Evolutionary conservation across 179 eudicot genomes (phyloP).

Genomic region (Camellia oleifera): DNA sequence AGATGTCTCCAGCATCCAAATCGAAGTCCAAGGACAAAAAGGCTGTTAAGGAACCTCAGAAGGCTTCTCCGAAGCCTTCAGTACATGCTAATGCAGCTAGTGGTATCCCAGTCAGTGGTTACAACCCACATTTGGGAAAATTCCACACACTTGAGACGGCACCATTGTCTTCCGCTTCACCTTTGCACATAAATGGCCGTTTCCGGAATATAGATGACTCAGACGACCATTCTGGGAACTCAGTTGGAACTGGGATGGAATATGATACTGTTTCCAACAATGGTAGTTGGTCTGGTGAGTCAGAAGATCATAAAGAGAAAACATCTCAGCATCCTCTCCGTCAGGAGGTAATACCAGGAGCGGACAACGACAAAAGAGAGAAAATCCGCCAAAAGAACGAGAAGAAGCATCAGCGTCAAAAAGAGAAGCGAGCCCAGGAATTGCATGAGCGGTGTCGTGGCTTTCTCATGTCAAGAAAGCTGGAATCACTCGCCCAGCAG

Average conservation of each 20-base stretch:
- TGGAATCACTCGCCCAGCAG: slow-evolving; percentile 76
- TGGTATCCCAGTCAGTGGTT: slow-evolving; percentile 63
- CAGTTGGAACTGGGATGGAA: slow-evolving; percentile 52
- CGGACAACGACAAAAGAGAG: slow-evolving; percentile 80
- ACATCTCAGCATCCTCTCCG: slow-evolving; percentile 30
- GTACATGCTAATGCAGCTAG: slow-evolving; percentile 38
- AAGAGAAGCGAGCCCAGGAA: slow-evolving; percentile 86
- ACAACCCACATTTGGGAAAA: slow-evolving; percentile 70
- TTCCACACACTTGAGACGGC: slow-evolving; percentile 64
- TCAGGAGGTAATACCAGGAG: slow-evolving; percentile 58
- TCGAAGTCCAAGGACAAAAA: slow-evolving; percentile 49
- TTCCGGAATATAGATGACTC: slow-evolving; percentile 70
- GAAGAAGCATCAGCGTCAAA: slow-evolving; percentile 88
- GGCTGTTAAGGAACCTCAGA: slow-evolving; percentile 55
- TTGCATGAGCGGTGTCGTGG: slow-evolving; percentile 78
- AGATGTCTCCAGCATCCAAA: slow-evolving; percentile 69
- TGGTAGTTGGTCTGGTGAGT: slow-evolving; percentile 82
- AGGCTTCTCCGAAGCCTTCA: slow-evolving; percentile 55
- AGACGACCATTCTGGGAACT: slow-evolving; percentile 61
- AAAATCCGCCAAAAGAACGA: slow-evolving; percentile 83
- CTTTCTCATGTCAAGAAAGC: slow-evolving; percentile 83
- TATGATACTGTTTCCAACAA: slow-evolving; percentile 75
- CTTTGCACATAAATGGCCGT: slow-evolving; percentile 61
- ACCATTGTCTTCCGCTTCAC: slow-evolving; percentile 36
- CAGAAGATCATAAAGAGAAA: slow-evolving; percentile 85